A percentile compares a stretch with the other conserved stretches of the same genome.
These are phyloP conservation scores for Diphasiastrum complanatum DNA, from an alignment of 83 land plant species.

Conservation along the genomic window DNA sequence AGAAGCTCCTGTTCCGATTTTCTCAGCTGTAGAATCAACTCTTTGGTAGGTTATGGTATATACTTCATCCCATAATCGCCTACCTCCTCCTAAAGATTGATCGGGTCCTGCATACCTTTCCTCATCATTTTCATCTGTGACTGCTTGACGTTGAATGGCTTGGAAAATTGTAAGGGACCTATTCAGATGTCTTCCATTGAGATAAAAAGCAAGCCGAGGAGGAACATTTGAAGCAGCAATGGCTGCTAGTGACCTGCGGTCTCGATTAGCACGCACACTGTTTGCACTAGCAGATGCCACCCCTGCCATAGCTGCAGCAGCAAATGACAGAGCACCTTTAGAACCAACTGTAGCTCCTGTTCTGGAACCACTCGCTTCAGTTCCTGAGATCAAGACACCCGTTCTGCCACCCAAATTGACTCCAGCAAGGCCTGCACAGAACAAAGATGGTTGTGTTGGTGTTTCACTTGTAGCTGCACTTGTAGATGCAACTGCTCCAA, in stretches of 20 bases:
- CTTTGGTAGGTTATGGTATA: constrained; percentile 85
- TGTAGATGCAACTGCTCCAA: constrained; percentile 37
- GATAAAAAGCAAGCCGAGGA: constrained; percentile 59
- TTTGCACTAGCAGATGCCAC: constrained; percentile 55
- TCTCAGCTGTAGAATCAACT: constrained; percentile 57
- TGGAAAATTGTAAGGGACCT: constrained; percentile 82
- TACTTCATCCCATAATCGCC: constrained; percentile 82
- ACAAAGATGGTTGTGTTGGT: constrained; percentile 49
- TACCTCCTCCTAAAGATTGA: constrained; percentile 60
- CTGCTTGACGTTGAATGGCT: constrained; percentile 85
- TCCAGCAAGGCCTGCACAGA: constrained; percentile 26
- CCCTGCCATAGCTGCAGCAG: constrained; percentile 98
- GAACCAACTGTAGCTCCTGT: constrained; percentile 46
- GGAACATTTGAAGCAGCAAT: constrained; percentile 41
- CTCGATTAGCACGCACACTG: constrained; percentile 56
- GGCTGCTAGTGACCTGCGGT: constrained; percentile 51
- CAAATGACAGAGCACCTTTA: constrained; percentile 88
- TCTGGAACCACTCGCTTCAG: constrained; percentile 51
- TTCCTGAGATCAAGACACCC: constrained; percentile 38
- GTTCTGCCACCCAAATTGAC: constrained; percentile 36
- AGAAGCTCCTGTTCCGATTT: constrained; percentile 29
- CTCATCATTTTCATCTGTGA: constrained; percentile 88
- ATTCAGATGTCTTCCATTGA: constrained; percentile 75
- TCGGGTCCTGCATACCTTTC: constrained; percentile 70
- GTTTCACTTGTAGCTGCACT: constrained; percentile 34